Base-by-base conservation (phyloP, 2,329 filamentous ascomycete species). In the Exophiala oligosperma region DNA sequence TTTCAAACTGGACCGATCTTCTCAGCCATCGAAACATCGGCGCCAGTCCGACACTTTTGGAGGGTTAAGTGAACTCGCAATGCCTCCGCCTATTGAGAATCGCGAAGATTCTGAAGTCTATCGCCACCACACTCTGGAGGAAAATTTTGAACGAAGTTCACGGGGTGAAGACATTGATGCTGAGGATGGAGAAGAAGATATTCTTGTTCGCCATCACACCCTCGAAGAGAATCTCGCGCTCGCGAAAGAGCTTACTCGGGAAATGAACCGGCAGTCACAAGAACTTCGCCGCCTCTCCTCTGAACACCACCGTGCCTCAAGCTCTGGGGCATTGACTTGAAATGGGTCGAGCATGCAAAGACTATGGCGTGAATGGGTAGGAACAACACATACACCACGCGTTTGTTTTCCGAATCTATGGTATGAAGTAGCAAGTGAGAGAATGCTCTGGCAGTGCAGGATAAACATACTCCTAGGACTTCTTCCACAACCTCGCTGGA, bases 161-260 rank as follows among this genome's bases (percentile, higher is more conserved):
- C 48, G 40, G 23, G 54, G 49, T 26, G 26, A 47, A 32, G 43
- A 57, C 17, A 14, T 32, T 37, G 41, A 46, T 23, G 21, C n/a
- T 21, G 52, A 46, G 23, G 52, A 48, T 9, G 52, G 21, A 2
- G 41, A 29, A 4, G 48, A 47, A 8, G 54, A 52, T 47, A 17
- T 57, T 41, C 38, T 57, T n/a, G 40, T 57, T 21, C 49, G 49
- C 49, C 56, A 55, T n/a, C 51, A 59, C 44, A 51, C 35, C 23
- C 49, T 59, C 17, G 56, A 59, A 28, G 56, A 59, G 40, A 59
- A 59, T 38, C 21, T 59, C 52, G 24, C 23, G 26, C 52, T 54
- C 9, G 56, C 56, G 26, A 44, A 28, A 32, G 44, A 55, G 38
- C 52, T 55, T 32, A n/a, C 48, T 12, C 46, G 17, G 24, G 51